Conservation (phyloP, 1,284 basidiomycete genomes). For the Ganoderma sp. region DNA sequence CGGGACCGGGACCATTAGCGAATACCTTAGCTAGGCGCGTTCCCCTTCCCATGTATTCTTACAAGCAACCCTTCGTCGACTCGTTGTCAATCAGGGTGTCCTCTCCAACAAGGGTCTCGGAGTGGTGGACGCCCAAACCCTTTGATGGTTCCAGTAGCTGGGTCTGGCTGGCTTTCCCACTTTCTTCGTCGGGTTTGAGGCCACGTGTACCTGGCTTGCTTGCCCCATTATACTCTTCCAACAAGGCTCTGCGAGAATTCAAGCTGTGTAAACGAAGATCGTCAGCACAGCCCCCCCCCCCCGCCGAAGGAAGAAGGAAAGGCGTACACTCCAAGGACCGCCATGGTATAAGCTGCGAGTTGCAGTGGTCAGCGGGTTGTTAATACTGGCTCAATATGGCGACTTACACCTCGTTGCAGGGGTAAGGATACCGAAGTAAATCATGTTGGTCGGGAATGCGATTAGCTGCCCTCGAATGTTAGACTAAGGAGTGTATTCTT, state of each 20-base stretch:
- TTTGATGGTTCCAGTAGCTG: neutral
- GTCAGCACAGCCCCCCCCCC: too few species aligned
- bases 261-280: neutral
- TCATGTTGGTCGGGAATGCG: conserved; percentile 9
- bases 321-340: conserved; percentile 1
- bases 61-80: neutral
- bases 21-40: neutral
- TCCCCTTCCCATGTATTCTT: neutral
- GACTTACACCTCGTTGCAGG: conserved; percentile 1
- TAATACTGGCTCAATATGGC: neutral
- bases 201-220: neutral
- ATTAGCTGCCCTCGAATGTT: neutral
- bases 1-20: neutral
- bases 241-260: neutral
- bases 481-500: neutral
- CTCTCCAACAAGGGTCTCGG: neutral
- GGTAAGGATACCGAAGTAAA: conserved; percentile 9
- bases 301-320: neutral
- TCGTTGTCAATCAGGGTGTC: neutral
- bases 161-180: neutral
- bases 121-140: neutral
- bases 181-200: neutral
- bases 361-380: neutral
- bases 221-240: neutral
- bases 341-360: conserved; percentile 2